Evolutionary conservation across 495 filamentous ascomycete species (phyloP).

Genomic region (Penicillium pancosmium): DNA sequence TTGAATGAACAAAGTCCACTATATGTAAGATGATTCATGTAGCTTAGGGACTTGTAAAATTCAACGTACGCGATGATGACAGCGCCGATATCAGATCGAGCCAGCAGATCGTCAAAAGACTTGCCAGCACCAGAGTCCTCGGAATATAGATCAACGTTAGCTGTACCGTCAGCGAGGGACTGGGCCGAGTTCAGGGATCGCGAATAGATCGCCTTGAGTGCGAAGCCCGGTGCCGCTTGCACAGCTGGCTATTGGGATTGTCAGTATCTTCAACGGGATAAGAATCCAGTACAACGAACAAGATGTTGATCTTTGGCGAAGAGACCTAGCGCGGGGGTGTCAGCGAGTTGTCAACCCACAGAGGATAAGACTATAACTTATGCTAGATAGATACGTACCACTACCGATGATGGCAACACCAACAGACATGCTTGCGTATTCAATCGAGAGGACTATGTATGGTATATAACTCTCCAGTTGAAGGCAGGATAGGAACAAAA

Average conservation of each 20-base stretch:
- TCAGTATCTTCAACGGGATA: constrained; percentile 1
- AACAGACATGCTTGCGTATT: constrained; percentile 33
- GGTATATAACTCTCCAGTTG: not conserved
- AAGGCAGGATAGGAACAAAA: not conserved
- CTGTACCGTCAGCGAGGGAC: constrained; percentile 36
- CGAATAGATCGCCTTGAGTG: constrained; percentile 65
- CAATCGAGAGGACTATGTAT: not conserved
- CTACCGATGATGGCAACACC: constrained; percentile 71
- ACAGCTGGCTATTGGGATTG: constrained; percentile 50
- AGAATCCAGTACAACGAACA: constrained; percentile 31
- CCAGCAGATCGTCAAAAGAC: constrained; percentile 62
- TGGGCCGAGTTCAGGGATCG: constrained; percentile 58
- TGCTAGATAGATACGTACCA: constrained; percentile 48
- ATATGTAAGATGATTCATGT: too few species aligned
- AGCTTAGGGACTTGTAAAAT: not conserved
- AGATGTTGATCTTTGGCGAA: constrained; percentile 48
- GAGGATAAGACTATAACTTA: constrained; percentile 35
- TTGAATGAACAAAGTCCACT: not conserved
- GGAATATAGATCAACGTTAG: constrained; percentile 57
- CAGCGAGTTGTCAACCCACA: constrained; percentile 3
- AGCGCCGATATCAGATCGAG: constrained; percentile 64
- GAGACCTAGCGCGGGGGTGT: constrained; percentile 43
- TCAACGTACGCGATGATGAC: constrained; percentile 66
- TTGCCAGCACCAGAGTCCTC: constrained; percentile 60
- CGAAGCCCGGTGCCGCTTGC: constrained; percentile 43